Conservation (phyloP, 2,329 filamentous ascomycete genomes). For the Fonsecaea pedrosoi region DNA sequence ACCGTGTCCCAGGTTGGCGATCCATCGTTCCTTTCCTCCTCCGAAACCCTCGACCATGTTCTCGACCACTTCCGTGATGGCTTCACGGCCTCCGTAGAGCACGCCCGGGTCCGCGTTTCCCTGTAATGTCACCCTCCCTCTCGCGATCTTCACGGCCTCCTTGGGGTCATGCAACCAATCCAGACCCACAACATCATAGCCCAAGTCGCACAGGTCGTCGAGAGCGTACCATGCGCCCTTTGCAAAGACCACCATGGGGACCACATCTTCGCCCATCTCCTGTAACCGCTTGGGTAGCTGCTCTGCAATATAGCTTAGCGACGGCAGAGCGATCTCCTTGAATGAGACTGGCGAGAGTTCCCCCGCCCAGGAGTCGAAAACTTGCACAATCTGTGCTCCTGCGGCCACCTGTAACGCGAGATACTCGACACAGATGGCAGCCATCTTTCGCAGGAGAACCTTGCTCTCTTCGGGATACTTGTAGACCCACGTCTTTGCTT, state of each 20-base stretch:
- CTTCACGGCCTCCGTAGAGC: conserved; percentile 80
- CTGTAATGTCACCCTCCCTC: conserved; percentile 81
- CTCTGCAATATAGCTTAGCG: conserved; percentile 80
- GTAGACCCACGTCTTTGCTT: conserved; percentile 97
- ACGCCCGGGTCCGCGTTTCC: conserved; percentile 96
- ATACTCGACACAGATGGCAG: conserved; percentile 93
- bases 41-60: conserved; percentile 87
- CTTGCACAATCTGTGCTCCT: conserved; percentile 92
- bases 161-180: conserved; percentile 94
- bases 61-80: conserved; percentile 82
- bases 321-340: conserved; percentile 83
- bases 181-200: conserved; percentile 91
- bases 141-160: conserved; percentile 79
- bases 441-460: conserved; percentile 84
- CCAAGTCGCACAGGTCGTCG: conserved; percentile 82
- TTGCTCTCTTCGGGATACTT: conserved; percentile 82
- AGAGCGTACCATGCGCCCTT: conserved; percentile 97
- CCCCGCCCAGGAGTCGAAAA: conserved; percentile 98
- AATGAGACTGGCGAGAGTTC: conserved; percentile 87
- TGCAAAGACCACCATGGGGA: conserved; percentile 97
- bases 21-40: conserved; percentile 88
- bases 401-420: conserved; percentile 90
- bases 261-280: conserved; percentile 75
- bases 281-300: conserved; percentile 76
- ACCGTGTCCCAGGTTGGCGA: conserved; percentile 96